A percentile compares a stretch with the other conserved stretches of the same genome.
Conservation (phyloP, 2,329 filamentous ascomycete species). For the Ceratocystis huliohia region DNA sequence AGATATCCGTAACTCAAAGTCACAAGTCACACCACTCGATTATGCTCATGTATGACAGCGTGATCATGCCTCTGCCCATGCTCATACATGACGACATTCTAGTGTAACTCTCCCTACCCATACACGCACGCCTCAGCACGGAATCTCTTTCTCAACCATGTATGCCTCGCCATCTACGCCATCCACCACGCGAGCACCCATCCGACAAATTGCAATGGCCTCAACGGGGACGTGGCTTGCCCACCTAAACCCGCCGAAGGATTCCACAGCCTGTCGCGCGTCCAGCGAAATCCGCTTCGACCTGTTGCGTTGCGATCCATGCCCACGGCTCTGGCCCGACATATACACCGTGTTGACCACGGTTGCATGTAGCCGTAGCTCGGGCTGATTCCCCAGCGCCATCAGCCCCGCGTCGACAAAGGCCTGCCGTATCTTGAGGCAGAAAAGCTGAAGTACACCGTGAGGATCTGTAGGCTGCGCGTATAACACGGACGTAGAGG, state of each 20-base stretch:
- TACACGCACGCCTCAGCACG: conserved; percentile 25
- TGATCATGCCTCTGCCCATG: neutral
- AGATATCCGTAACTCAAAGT: neutral
- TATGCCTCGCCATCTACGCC: conserved; percentile 42
- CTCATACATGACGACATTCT: neutral
- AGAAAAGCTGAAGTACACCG: conserved; percentile 43
- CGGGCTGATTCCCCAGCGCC: conserved; percentile 40
- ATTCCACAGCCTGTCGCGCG: conserved; percentile 41
- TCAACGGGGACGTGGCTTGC: conserved; percentile 55
- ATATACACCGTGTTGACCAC: conserved; percentile 76
- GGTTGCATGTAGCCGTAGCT: conserved; percentile 69
- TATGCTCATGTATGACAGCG: neutral
- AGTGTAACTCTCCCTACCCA: neutral
- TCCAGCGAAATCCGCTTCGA: conserved; percentile 39
- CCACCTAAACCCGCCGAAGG: conserved; percentile 57
- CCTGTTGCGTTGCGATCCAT: conserved; percentile 16
- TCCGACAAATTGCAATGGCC: conserved; percentile 64
- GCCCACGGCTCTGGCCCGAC: conserved; percentile 26
- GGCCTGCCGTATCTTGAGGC: conserved; percentile 37
- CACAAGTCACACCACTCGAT: neutral
- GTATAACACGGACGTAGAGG: conserved; percentile 52
- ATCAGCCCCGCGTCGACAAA: conserved; percentile 49
- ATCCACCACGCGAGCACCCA: conserved; percentile 63
- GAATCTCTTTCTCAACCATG: conserved; percentile 40
- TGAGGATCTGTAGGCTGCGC: conserved; percentile 44